Conservation (phyloP, 768 basidiomycete species). For the Rossbeevera mucosa region DNA sequence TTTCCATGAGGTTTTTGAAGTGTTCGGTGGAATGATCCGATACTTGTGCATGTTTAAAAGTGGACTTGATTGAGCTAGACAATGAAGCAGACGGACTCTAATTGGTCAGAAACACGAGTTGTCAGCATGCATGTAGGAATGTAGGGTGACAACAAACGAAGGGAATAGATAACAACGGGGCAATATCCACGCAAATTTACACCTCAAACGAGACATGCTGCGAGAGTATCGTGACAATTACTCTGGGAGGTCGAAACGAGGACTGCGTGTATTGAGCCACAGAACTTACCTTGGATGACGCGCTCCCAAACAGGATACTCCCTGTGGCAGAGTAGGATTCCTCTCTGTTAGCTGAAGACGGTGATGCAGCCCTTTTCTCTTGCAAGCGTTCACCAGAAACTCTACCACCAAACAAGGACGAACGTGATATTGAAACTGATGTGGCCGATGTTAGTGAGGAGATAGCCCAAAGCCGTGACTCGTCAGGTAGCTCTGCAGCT, state of each 20-base stretch:
- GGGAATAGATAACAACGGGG: constrained; percentile 7
- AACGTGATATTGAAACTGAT: constrained; percentile 16
- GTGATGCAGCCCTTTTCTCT: background rate
- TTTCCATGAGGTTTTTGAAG: constrained; percentile 55
- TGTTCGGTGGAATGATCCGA: constrained; percentile 19
- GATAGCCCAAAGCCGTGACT: constrained; percentile 21
- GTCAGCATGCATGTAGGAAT: constrained; percentile 5
- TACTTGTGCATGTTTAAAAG: constrained; percentile 1
- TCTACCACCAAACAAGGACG: constrained; percentile 22
- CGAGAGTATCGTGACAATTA: background rate
- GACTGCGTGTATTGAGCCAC: constrained; percentile 6
- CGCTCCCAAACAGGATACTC: constrained; percentile 46
- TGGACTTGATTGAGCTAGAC: constrained; percentile 8
- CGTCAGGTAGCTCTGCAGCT: background rate
- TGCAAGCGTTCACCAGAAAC: constrained; percentile 2
- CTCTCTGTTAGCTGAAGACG: background rate
- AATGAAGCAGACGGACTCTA: constrained; percentile 4
- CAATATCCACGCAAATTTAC: constrained; percentile 10
- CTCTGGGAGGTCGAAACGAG: constrained; percentile 1
- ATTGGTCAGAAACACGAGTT: constrained; percentile 9
- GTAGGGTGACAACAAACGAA: constrained; percentile 1
- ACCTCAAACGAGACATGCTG: background rate
- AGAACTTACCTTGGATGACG: constrained; percentile 11
- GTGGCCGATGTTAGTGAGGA: constrained; percentile 1
- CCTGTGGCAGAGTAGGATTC: constrained; percentile 24